Conservation (phyloP, 1,284 basidiomycete genomes). For the Entoloma clypeatum region DNA sequence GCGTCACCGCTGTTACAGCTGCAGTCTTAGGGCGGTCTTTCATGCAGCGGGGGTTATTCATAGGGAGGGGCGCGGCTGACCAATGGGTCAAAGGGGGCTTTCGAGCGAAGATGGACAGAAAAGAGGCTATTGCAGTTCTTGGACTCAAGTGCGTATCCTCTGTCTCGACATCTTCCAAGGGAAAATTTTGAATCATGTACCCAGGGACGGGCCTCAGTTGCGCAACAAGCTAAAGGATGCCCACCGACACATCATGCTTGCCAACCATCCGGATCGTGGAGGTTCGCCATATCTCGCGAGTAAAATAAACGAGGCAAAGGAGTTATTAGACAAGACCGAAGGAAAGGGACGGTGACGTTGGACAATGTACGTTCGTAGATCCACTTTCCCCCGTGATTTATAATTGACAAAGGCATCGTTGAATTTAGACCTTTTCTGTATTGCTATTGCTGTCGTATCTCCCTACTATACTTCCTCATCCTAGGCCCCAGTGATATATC, state of each 20-base stretch:
- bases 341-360: conserved; percentile 38
- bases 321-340: conserved; percentile 72
- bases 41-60: conserved; percentile 52
- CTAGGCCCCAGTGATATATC: no score
- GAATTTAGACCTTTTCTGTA: no score
- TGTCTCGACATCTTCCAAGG: conserved; percentile 11
- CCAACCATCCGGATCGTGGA: conserved; percentile 95
- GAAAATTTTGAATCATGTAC: no score
- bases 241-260: conserved; percentile 89
- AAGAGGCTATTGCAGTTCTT: conserved; percentile 87
- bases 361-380: conserved; percentile 9
- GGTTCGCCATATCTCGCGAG: conserved; percentile 97
- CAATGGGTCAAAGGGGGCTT: conserved; percentile 95
- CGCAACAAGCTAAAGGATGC: conserved; percentile 82
- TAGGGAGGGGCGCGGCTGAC: conserved; percentile 63
- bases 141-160: conserved; percentile 77
- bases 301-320: conserved; percentile 95
- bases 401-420: no score
- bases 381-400: no score
- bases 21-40: conserved; percentile 75
- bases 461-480: no score
- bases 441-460: no score
- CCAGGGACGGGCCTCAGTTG: conserved; percentile 73
- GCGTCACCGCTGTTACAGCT: conserved; percentile 77
- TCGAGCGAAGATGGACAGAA: conserved; percentile 93